phyloP scores from a whole-genome alignment of 306 rosid genomes.

The Crataegus laevigata region DNA sequence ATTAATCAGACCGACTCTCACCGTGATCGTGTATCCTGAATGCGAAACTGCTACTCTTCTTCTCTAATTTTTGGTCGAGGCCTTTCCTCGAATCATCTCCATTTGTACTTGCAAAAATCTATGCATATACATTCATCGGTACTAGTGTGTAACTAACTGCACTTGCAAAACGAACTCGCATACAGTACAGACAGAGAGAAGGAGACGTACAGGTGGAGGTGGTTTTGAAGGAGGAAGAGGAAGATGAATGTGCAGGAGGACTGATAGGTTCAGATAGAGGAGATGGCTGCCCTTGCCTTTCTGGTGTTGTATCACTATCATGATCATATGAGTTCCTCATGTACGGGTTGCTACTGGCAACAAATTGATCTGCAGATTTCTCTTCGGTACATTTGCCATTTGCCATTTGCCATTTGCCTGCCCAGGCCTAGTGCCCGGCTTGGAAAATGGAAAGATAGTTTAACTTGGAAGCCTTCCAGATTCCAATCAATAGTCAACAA shows the following conservation, averaged over 20 bases:
- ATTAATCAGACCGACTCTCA: constrained; percentile 1
- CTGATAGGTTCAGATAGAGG: constrained; percentile 25
- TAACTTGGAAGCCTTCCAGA: too few species aligned
- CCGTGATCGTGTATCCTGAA: constrained; percentile 63
- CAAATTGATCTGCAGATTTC: constrained; percentile 13
- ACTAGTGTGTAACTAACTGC: too few species aligned
- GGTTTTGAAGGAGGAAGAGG: constrained; percentile 21
- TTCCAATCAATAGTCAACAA: too few species aligned
- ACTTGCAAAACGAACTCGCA: not conserved
- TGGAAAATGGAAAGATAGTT: too few species aligned
- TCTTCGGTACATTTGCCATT: too few species aligned
- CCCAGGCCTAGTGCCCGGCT: too few species aligned
- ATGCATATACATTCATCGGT: not conserved
- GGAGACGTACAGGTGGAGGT: constrained; percentile 1
- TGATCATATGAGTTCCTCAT: constrained; percentile 20
- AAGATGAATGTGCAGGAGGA: constrained; percentile 8
- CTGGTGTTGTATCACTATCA: constrained; percentile 6
- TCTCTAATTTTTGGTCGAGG: constrained; percentile 15
- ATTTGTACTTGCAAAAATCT: constrained; percentile 13
- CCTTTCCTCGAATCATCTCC: constrained; percentile 14
- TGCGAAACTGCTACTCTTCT: constrained; percentile 34
- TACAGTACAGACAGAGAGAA: not conserved
- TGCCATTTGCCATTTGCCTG: too few species aligned
- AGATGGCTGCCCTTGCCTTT: not conserved
- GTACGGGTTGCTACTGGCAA: constrained; percentile 1